Evolutionary conservation across 208 protist species (phyloP).

Genomic region (Leishmania arabica): DNA sequence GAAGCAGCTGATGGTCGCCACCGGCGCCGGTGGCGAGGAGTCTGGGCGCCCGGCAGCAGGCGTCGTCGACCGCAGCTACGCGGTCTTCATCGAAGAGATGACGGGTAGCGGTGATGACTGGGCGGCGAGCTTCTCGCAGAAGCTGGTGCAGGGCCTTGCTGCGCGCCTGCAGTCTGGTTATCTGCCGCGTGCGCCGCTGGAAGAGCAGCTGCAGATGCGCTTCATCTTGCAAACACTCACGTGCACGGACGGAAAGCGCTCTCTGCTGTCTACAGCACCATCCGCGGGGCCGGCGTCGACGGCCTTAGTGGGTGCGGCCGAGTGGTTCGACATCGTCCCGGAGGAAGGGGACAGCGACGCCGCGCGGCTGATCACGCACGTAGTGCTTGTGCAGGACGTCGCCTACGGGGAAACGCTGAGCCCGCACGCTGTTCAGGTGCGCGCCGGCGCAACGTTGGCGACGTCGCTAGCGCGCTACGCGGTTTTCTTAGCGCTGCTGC

Average conservation of each 20-base stretch:
- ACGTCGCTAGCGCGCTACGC: constrained; percentile 51
- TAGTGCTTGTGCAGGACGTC: constrained; percentile 58
- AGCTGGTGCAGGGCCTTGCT: constrained; percentile 47
- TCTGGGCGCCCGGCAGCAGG: background rate
- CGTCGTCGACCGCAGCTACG: constrained; percentile 32
- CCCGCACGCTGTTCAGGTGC: constrained; percentile 53
- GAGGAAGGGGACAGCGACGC: constrained; percentile 43
- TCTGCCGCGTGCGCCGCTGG: constrained; percentile 40
- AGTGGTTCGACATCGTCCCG: constrained; percentile 53
- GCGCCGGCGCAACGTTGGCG: constrained; percentile 44
- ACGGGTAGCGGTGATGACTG: constrained; percentile 58
- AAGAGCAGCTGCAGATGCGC: constrained; percentile 81
- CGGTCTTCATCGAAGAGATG: constrained; percentile 32
- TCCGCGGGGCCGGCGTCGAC: background rate
- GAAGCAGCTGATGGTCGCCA: constrained; percentile 53
- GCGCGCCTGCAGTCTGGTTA: constrained; percentile 43
- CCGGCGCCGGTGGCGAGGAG: constrained; percentile 25
- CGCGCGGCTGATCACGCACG: constrained; percentile 60
- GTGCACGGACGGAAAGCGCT: constrained; percentile 17
- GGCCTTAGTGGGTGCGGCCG: background rate
- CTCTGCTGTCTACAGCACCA: background rate
- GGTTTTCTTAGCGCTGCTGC: constrained; percentile 53
- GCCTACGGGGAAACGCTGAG: constrained; percentile 67
- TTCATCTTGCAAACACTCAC: constrained; percentile 73
- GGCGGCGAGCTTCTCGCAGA: constrained; percentile 39